Evolutionary conservation across 371 early-diverging fungal genomes (phyloP).

Genomic region (Mortierella sp.): DNA sequence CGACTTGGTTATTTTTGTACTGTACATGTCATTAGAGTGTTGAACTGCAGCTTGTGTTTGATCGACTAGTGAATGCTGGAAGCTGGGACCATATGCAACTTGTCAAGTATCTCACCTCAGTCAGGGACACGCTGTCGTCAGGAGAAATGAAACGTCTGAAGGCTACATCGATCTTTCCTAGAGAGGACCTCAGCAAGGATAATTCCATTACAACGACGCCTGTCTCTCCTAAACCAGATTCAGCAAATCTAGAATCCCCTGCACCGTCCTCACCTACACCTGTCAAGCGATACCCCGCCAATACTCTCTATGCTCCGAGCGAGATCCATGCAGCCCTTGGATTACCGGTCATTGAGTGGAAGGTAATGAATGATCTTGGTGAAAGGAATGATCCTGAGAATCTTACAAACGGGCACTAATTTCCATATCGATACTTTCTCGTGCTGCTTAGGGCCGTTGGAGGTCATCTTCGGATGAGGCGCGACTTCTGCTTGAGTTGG

Average conservation of each 20-base stretch:
- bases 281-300: slow-evolving; percentile 71
- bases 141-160: slow-evolving; percentile 73
- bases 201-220: slow-evolving; percentile 24
- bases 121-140: slow-evolving; percentile 70
- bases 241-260: slow-evolving; percentile 10
- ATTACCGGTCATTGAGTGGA: slow-evolving; percentile 82
- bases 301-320: slow-evolving; percentile 77
- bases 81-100: slow-evolving; percentile 91
- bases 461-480: slow-evolving; percentile 63
- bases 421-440: not conserved
- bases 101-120: slow-evolving; percentile 82
- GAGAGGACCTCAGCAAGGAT: slow-evolving; percentile 52
- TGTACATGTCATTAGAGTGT: slow-evolving; percentile 76
- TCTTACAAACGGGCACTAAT: too few relatives aligned
- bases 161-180: slow-evolving; percentile 79
- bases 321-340: slow-evolving; percentile 71
- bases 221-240: slow-evolving; percentile 28
- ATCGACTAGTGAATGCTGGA: slow-evolving; percentile 80
- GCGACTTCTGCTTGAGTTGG: slow-evolving; percentile 73
- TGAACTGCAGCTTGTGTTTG: slow-evolving; percentile 88
- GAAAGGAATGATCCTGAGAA: too few relatives aligned
- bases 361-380: slow-evolving; percentile 59
- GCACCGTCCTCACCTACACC: slow-evolving; percentile 21
- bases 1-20: not conserved
- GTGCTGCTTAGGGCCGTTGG: slow-evolving; percentile 48